Conservation (phyloP, 2,329 filamentous ascomycete species). For the Aureobasidium vineae region DNA sequence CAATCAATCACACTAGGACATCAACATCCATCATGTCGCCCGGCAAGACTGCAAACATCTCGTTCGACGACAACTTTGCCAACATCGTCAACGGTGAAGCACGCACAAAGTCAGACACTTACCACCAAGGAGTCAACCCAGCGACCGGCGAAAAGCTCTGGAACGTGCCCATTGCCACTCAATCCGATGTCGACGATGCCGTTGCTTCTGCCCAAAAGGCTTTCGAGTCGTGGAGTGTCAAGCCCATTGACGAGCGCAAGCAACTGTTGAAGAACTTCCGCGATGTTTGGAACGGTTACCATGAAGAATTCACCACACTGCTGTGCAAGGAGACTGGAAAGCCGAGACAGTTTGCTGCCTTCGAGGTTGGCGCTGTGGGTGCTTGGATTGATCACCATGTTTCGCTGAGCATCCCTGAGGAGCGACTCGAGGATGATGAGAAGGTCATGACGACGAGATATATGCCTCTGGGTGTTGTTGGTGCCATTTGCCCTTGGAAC, state of each 20-base stretch:
- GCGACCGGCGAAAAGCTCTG: conserved; percentile 41
- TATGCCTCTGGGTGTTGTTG: conserved; percentile 50
- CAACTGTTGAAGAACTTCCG: conserved; percentile 38
- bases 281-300: conserved; percentile 37
- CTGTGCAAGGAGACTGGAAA: conserved; percentile 43
- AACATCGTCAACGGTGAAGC: conserved; percentile 43
- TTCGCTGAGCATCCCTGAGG: conserved; percentile 40
- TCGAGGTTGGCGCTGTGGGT: conserved; percentile 42
- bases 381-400: conserved; percentile 43
- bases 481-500: conserved; percentile 51
- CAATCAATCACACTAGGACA: neutral
- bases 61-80: conserved; percentile 40
- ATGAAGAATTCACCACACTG: conserved; percentile 40
- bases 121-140: conserved; percentile 40
- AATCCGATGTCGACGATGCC: conserved; percentile 43
- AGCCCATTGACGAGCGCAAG: conserved; percentile 40
- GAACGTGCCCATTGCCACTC: conserved; percentile 40
- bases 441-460: conserved; percentile 50
- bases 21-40: conserved; percentile 44
- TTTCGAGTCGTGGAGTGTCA: conserved; percentile 39
- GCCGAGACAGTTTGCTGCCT: conserved; percentile 44
- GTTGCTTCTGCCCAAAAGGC: conserved; percentile 40
- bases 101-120: conserved; percentile 34
- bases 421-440: conserved; percentile 48
- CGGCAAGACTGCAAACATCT: conserved; percentile 43